Base-by-base conservation (phyloP, 148 eudicot species). In the Cornus florida region DNA sequence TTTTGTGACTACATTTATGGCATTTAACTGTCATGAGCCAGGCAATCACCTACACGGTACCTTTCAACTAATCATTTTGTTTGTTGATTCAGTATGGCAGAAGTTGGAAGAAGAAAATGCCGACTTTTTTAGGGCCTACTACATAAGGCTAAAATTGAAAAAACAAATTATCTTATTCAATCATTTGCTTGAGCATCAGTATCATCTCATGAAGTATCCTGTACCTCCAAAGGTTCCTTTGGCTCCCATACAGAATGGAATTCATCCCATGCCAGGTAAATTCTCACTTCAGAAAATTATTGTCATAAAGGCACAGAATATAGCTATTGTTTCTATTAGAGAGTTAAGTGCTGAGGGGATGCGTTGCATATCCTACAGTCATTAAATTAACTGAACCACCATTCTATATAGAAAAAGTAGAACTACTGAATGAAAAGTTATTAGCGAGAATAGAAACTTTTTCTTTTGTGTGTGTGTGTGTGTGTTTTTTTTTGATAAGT, bases 61-160 rank as follows among this genome's bases (percentile, higher is more conserved):
- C 35, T 71, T 71, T 35, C 20, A 20, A 17, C n/a, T 71, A n/a
- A 53, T 16, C 28, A 24, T 59, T 69, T 39, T 82, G 4, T 78
- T 57, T 73, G 28, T 77, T 67, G 50, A 77, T 79, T 64, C 82
- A 96, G 99, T 96, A 28, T 96, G 99, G 99, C 98, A 96, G 94
- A 96, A 96, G 81, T 80, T 96, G 88, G 99, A 96, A 84, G 99
- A 96, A 90, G 99, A 96, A 84, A 96, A 96, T 89, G 95, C 99
- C 0, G 99, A 96, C 64, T 96, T 96, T 81, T 96, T 96, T 84
- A 88, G 97, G 84, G 95, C 97, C 23, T 96, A 96, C 84, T 94
- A 93, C 88, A 89, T 94, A 86, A 88, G 99, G 92, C 94, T 96
- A 75, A 96, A 96, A 80, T 43, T 96, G 86, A 96, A 96, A 91